Evolutionary conservation across 176 grass and related monocot species (phyloP).

Genomic region (Paspalum notatum): DNA sequence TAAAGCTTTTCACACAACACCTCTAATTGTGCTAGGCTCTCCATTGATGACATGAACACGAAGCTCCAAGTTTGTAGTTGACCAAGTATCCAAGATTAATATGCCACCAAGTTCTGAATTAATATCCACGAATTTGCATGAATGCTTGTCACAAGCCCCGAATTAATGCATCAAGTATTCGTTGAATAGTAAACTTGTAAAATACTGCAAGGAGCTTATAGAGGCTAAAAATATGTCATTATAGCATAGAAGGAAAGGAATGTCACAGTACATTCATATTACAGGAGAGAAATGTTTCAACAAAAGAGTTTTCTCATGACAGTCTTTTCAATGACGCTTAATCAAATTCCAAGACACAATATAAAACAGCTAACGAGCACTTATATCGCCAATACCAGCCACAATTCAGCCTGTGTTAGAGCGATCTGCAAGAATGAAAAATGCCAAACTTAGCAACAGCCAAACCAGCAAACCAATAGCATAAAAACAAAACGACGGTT

Average conservation of each 20-base stretch:
- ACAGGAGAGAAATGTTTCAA: constrained; percentile 72
- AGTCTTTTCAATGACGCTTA: constrained; percentile 43
- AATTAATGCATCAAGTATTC: constrained; percentile 56
- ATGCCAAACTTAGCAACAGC: constrained; percentile 43
- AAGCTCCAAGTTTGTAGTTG: constrained; percentile 64
- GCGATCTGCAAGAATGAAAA: constrained; percentile 61
- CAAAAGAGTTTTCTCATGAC: constrained; percentile 60
- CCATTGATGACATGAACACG: constrained; percentile 73
- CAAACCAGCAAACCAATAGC: constrained; percentile 30
- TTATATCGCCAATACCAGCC: constrained; percentile 58
- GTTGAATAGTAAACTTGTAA: constrained; percentile 60
- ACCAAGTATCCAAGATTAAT: constrained; percentile 73
- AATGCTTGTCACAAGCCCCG: constrained; percentile 61
- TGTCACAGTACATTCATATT: constrained; percentile 92
- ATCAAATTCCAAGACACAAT: constrained; percentile 52
- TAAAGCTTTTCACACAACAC: constrained; percentile 98
- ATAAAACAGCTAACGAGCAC: constrained; percentile 51
- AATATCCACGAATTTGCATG: constrained; percentile 76
- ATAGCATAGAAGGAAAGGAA: constrained; percentile 71
- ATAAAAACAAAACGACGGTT: constrained; percentile 27
- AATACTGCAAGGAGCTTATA: constrained; percentile 60
- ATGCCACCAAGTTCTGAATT: constrained; percentile 69
- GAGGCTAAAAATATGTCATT: constrained; percentile 88
- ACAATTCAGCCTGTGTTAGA: constrained; percentile 49
- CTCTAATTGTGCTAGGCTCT: constrained; percentile 98